These are phyloP conservation scores for Epichloe glyceriae DNA, from an alignment of 2,329 filamentous ascomycete genomes.

Conservation along the genomic window DNA sequence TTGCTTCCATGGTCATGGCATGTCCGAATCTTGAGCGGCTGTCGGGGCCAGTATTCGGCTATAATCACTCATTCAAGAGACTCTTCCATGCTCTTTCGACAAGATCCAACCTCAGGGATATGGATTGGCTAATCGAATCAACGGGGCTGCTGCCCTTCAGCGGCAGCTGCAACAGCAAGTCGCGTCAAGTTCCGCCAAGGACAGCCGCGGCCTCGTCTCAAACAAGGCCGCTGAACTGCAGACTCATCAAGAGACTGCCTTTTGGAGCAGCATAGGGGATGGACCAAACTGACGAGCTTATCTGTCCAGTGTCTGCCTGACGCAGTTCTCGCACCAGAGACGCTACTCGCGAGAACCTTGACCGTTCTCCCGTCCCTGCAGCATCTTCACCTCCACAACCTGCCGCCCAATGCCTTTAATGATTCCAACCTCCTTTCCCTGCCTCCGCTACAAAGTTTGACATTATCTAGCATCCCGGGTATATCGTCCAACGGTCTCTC, in stretches of 20 bases:
- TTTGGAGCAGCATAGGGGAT: conserved; percentile 40
- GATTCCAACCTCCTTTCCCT: conserved; percentile 41
- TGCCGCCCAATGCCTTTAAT: conserved; percentile 43
- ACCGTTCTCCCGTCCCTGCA: conserved; percentile 39
- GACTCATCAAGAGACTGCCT: conserved; percentile 26
- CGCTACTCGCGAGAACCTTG: conserved; percentile 37
- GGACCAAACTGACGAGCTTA: conserved; percentile 41
- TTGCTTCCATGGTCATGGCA: conserved; percentile 49
- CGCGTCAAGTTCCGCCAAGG: conserved; percentile 10
- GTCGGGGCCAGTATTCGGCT: conserved; percentile 38
- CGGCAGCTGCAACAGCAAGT: conserved; percentile 18
- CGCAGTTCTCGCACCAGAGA: conserved; percentile 38
- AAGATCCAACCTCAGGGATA: conserved; percentile 39
- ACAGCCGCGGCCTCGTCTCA: conserved; percentile 16
- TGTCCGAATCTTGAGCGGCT: conserved; percentile 52
- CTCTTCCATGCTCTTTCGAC: conserved; percentile 48
- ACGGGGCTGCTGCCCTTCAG: conserved; percentile 4
- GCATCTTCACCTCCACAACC: conserved; percentile 44
- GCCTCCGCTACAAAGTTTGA: conserved; percentile 40
- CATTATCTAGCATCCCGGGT: conserved; percentile 42
- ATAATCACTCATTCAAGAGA: conserved; percentile 42
- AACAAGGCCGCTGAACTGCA: conserved; percentile 16
- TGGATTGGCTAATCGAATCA: conserved; percentile 44
- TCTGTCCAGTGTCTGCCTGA: conserved; percentile 46
- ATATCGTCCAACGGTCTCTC: conserved; percentile 44